These are phyloP conservation scores for Mycena albidolilacea DNA, from an alignment of 768 basidiomycete genomes.

Conservation along the genomic window DNA sequence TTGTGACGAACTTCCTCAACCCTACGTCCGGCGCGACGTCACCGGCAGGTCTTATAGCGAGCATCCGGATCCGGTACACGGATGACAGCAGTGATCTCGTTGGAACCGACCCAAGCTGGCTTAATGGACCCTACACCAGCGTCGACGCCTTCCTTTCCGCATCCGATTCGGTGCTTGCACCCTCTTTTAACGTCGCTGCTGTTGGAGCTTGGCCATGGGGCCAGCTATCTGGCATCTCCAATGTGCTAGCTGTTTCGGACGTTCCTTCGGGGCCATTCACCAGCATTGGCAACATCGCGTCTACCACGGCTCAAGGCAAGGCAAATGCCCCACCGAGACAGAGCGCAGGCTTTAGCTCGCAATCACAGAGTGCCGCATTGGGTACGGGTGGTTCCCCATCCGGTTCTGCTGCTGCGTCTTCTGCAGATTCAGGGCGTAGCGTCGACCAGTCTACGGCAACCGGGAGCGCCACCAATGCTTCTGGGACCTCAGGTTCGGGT, in stretches of 20 bases:
- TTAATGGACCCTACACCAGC: not conserved
- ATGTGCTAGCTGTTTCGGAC: constrained; percentile 13
- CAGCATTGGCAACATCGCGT: not conserved
- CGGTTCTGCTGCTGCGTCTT: not conserved
- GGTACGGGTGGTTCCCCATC: not conserved
- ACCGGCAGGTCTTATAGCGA: constrained; percentile 17
- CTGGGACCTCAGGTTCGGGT: not conserved
- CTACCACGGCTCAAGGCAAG: not conserved
- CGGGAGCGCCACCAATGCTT: not conserved
- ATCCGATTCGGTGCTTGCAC: constrained; percentile 11
- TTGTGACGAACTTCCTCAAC: not conserved
- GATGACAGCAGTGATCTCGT: constrained; percentile 27
- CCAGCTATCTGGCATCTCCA: not conserved
- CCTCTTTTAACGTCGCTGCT: constrained; percentile 6
- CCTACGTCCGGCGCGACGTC: not conserved
- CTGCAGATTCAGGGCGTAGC: not conserved
- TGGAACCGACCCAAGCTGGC: constrained; percentile 31
- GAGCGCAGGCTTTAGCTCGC: not conserved
- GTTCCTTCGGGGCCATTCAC: constrained; percentile 26
- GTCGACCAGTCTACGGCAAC: not conserved
- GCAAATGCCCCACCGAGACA: not conserved
- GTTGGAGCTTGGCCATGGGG: constrained; percentile 12
- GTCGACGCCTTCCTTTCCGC: constrained; percentile 15
- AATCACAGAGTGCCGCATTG: not conserved
- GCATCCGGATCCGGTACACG: constrained; percentile 9